These are phyloP conservation scores for Aureobasidium sp. DNA, from an alignment of 2,329 filamentous ascomycete genomes.

Conservation along the genomic window DNA sequence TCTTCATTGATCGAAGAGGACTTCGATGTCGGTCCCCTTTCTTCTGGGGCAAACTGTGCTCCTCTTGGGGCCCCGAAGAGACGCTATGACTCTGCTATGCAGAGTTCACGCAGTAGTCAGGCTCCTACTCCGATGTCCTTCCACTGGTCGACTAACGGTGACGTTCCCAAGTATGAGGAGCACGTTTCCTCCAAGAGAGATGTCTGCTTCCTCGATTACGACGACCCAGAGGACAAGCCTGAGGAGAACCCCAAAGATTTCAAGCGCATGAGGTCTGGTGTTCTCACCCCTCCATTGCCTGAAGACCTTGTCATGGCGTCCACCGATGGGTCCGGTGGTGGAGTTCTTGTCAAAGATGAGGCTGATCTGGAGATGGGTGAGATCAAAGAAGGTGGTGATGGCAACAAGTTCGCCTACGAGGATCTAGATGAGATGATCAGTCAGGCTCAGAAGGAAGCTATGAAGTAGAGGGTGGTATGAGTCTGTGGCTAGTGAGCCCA, in stretches of 20 bases:
- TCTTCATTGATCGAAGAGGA: background rate
- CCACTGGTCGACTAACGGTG: background rate
- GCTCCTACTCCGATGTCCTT: background rate
- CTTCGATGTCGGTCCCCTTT: background rate
- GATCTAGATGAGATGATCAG: slow-evolving; percentile 5
- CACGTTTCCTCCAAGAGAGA: background rate
- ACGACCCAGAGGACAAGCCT: background rate
- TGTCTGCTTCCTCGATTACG: background rate
- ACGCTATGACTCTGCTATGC: background rate
- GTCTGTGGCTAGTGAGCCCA: no score
- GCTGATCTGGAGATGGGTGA: slow-evolving; percentile 2
- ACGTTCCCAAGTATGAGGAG: background rate
- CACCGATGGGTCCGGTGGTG: background rate
- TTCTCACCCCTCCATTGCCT: background rate
- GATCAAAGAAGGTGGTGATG: background rate
- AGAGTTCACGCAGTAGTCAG: background rate
- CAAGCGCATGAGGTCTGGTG: slow-evolving; percentile 1
- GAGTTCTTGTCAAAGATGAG: background rate
- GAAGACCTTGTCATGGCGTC: background rate
- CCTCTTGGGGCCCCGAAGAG: background rate
- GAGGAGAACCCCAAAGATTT: background rate
- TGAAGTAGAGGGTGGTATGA: background rate
- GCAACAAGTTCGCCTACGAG: background rate
- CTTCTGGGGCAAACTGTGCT: slow-evolving; percentile 2
- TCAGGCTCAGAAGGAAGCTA: background rate